Conservation (phyloP, 108 stramenopile species). For the Cyclostephanos tholiformis region DNA sequence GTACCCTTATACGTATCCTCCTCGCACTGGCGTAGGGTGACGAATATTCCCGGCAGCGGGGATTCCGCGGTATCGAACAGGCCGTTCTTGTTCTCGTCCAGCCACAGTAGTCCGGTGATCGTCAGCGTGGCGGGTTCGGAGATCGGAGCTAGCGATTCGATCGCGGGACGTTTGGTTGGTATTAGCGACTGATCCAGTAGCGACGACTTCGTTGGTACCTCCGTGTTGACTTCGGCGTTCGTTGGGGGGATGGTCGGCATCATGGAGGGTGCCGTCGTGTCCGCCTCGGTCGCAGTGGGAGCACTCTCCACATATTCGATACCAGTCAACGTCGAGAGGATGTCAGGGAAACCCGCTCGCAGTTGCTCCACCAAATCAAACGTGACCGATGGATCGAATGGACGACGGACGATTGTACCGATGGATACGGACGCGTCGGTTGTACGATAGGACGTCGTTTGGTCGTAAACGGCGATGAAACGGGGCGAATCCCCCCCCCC, state of each 20-base stretch:
- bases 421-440: conserved; percentile 27
- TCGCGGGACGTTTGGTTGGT: background rate
- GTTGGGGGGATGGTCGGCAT: background rate
- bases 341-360: conserved; percentile 14
- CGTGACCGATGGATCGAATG: conserved; percentile 20
- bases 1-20: conserved; percentile 20
- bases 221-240: background rate
- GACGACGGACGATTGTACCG: conserved; percentile 31
- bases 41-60: conserved; percentile 19
- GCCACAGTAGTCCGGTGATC: conserved; percentile 21
- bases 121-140: background rate
- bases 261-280: background rate
- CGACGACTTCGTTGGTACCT: background rate
- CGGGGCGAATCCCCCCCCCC: conserved; percentile 5
- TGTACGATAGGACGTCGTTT: conserved; percentile 42
- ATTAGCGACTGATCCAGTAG: background rate
- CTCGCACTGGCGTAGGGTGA: conserved; percentile 22
- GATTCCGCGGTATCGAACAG: conserved; percentile 25
- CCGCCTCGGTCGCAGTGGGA: background rate
- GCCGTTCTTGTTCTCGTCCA: conserved; percentile 38
- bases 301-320: conserved; percentile 29
- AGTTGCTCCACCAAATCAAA: conserved; percentile 33
- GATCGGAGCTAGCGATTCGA: background rate
- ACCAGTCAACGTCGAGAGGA: conserved; percentile 25
- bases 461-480: conserved; percentile 28